These are phyloP conservation scores for Neospora caninum DNA, from an alignment of 169 alveolate species.

Conservation along the genomic window DNA sequence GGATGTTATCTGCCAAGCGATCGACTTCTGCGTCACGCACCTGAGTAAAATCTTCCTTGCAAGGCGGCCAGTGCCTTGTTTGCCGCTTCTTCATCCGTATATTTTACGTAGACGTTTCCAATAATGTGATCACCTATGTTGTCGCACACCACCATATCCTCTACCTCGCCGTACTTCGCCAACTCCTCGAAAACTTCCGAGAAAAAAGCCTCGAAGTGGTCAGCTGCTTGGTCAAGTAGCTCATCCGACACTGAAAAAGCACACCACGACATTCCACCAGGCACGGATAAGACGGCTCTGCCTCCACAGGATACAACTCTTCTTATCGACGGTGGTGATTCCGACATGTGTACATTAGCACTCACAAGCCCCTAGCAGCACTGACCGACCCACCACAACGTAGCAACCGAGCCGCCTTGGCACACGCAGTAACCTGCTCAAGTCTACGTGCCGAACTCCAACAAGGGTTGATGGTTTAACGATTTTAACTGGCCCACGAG, in stretches of 20 bases:
- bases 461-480: too few relatives aligned
- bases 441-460: too few relatives aligned
- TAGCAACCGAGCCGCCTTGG: too few relatives aligned
- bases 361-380: not conserved
- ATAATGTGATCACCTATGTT: slow-evolving; percentile 99
- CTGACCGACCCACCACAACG: not conserved
- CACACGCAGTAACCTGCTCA: too few relatives aligned
- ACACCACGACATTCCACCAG: not conserved
- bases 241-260: slow-evolving; percentile 83
- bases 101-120: slow-evolving; percentile 98
- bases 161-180: slow-evolving; percentile 96
- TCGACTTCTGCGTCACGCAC: slow-evolving; percentile 46
- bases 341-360: not conserved
- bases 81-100: slow-evolving; percentile 95
- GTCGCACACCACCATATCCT: slow-evolving; percentile 98
- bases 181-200: slow-evolving; percentile 97
- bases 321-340: not conserved
- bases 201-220: slow-evolving; percentile 97
- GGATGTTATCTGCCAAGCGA: not conserved
- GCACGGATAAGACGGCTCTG: not conserved
- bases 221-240: slow-evolving; percentile 96
- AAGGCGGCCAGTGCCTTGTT: slow-evolving; percentile 92
- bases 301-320: too few relatives aligned
- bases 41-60: slow-evolving; percentile 94
- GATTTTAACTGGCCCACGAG: too few relatives aligned